Evolutionary conservation across 139 green algal genomes (phyloP).

Genomic region (Coelastrella sp.): DNA sequence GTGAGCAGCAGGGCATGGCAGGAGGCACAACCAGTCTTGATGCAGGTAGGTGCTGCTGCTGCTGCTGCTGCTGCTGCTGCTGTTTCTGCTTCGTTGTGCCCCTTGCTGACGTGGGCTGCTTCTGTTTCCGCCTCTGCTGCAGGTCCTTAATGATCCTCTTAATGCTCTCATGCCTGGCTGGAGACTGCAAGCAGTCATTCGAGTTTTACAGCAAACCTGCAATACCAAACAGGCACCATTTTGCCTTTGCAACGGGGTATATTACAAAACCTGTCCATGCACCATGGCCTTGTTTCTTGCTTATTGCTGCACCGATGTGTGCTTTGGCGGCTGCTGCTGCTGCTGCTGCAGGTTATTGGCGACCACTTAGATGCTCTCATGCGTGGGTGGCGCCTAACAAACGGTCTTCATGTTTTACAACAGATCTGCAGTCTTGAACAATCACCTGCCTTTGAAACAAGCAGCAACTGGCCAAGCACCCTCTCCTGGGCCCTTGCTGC

Average conservation of each 20-base stretch:
- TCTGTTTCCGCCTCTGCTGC: not conserved
- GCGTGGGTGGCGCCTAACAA: conserved; percentile 34
- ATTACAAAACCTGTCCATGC: too few species aligned
- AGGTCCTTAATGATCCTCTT: not conserved
- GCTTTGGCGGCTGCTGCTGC: not conserved
- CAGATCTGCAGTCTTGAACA: too few species aligned
- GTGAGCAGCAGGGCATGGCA: not conserved
- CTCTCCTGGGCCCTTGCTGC: too few species aligned
- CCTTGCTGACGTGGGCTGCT: too few species aligned
- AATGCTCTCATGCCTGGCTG: not conserved
- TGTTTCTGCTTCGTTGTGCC: too few species aligned
- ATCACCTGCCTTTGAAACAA: too few species aligned
- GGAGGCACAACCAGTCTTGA: not conserved
- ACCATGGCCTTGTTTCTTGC: not conserved
- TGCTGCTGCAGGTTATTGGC: conserved; percentile 45
- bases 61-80: too few species aligned
- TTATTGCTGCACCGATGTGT: not conserved
- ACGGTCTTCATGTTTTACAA: conserved; percentile 43
- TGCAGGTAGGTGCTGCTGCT: conserved; percentile 24
- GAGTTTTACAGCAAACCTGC: too few species aligned
- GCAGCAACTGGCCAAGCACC: too few species aligned
- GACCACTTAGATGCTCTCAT: conserved; percentile 32
- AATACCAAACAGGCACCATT: too few species aligned
- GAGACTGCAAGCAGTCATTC: too few species aligned
- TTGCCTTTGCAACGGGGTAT: too few species aligned